Evolutionary conservation across 2,329 filamentous ascomycete genomes (phyloP), one percentile per base, ranked within the genome.

Genomic region (Hymenoscyphus infarciens): DNA sequence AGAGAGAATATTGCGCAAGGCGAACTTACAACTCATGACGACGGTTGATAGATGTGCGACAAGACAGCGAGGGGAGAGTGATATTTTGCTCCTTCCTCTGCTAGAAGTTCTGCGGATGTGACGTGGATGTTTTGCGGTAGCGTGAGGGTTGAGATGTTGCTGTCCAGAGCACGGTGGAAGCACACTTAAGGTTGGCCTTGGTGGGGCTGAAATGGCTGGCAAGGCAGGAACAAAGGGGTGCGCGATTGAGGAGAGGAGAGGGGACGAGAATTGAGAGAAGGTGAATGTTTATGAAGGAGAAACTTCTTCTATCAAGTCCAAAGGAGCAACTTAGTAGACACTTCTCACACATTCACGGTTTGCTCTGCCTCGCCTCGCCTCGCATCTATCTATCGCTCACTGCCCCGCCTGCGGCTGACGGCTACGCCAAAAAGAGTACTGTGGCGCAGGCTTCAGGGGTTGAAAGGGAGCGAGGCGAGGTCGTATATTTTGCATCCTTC

Each of bases 1-100:
- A 11, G 45, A 15, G 59, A 13, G 53, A 53, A 55, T 31, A 22
- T 16, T 61, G 59, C 56, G 64, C 54, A 33, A 29, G 7, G 53
- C 8, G 27, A 60, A 73, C 71, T 71, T 63, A 74, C 72, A 73
- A 66, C 72, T 74, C 72, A 74, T 74, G 63, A 68, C 71, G 67
- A 61, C 68, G 70, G 66, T 11, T 68, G 27, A 27, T 29, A 15
- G 27, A 38, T 60, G 15, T 60, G 58, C 58, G 49, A 27, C 8
- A 11, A 19, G 49, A 27, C 8, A 11, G 29, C 5, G 45, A 54
- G n/a, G 6, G 7, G 31, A 54, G 29, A 1, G 19, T 54, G 8
- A n/a, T 33, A 6, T 29, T 55, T 27, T 39, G 29, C 29, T 60
- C 58, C 49, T 60, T 54, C 58, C 58, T 54, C 31, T 52, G 19